A percentile compares a stretch with the other conserved stretches of the same genome.
Evolutionary conservation across 768 basidiomycete species (phyloP).

Genomic region (Russula abietina): DNA sequence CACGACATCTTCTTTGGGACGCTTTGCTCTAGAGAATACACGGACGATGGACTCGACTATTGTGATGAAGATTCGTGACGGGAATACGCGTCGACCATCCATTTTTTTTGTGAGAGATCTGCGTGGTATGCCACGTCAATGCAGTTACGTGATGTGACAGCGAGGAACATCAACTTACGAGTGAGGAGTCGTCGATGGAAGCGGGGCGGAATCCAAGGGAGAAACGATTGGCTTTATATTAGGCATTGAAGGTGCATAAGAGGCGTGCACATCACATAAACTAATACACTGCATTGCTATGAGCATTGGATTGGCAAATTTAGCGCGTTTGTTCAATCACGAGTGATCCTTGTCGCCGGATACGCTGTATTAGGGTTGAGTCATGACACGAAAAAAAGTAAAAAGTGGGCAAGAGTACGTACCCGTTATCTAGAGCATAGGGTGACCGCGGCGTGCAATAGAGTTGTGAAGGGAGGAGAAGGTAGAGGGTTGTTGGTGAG

Average conservation of each 20-base stretch:
- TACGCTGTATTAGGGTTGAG: too few species aligned
- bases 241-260: slow-evolving; percentile 13
- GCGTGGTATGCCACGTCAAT: neutral
- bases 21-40: slow-evolving; percentile 1
- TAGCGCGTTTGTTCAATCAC: too few species aligned
- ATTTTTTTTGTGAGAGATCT: slow-evolving; percentile 1
- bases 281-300: slow-evolving; percentile 5
- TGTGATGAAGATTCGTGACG: neutral
- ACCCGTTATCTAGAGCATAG: neutral
- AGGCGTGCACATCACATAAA: slow-evolving; percentile 13
- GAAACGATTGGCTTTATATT: slow-evolving; percentile 9
- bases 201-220: neutral
- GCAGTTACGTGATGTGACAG: neutral
- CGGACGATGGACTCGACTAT: slow-evolving; percentile 2
- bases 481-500: too few species aligned
- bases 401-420: neutral
- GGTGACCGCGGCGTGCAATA: neutral
- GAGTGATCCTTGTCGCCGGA: too few species aligned
- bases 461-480: too few species aligned
- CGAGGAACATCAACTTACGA: neutral
- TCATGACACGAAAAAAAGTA: too few species aligned
- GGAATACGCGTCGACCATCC: neutral
- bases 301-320: neutral
- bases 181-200: neutral
- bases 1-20: neutral